phyloP scores from a whole-genome alignment of 805 yeast genomes.

The Kluyveromyces lactis region DNA sequence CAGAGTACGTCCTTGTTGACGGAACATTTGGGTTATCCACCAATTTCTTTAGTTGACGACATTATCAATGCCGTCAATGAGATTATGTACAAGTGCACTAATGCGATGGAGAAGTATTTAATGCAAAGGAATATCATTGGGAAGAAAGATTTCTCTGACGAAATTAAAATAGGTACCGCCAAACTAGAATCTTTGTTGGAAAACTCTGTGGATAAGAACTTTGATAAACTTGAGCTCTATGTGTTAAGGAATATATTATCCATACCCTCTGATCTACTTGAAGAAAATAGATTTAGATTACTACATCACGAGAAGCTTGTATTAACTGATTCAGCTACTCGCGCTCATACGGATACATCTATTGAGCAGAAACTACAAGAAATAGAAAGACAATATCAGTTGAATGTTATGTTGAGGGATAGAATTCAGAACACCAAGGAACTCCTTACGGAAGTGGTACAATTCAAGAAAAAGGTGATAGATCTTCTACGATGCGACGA shows the following conservation, averaged over 20 bases:
- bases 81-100: slow-evolving; percentile 72
- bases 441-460: slow-evolving; percentile 17
- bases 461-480: slow-evolving; percentile 13
- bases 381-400: slow-evolving; percentile 15
- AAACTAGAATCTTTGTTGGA: slow-evolving; percentile 71
- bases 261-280: slow-evolving; percentile 57
- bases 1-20: slow-evolving; percentile 50
- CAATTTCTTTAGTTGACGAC: slow-evolving; percentile 75
- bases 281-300: slow-evolving; percentile 58
- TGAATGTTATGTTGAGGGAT: slow-evolving; percentile 13
- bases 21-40: slow-evolving; percentile 82
- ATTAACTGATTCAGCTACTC: slow-evolving; percentile 9
- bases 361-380: slow-evolving; percentile 13
- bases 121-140: slow-evolving; percentile 16
- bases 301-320: slow-evolving; percentile 57
- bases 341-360: slow-evolving; percentile 6
- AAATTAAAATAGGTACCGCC: slow-evolving; percentile 71
- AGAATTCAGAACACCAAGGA: slow-evolving; percentile 12
- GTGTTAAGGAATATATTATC: slow-evolving; percentile 67
- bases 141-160: slow-evolving; percentile 33
- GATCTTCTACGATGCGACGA: slow-evolving; percentile 9
- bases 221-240: slow-evolving; percentile 81
- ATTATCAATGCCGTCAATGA: slow-evolving; percentile 83
- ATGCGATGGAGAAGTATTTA: slow-evolving; percentile 65
- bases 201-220: slow-evolving; percentile 66